Base-by-base conservation (phyloP, 2,329 filamentous ascomycete genomes). In the Rutstroemia sp. region DNA sequence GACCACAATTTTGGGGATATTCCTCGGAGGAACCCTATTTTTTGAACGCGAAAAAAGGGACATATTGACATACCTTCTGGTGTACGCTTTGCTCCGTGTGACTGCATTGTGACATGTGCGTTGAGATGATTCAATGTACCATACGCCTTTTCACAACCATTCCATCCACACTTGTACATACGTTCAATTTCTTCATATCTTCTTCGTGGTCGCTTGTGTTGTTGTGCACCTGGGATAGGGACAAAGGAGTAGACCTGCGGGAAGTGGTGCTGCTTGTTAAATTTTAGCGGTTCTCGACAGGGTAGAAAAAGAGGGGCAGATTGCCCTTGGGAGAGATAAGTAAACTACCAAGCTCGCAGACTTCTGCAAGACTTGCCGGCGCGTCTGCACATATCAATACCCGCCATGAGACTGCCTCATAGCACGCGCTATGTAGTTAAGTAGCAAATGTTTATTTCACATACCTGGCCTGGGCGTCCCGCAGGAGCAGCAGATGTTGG, bases 141-240 rank as follows among this genome's bases (percentile, higher is more conserved):
- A 65, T 99, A 99, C 2, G 94, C 94, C 75, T 99, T 99, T 73
- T 99, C 94, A 69, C 94, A 99, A 8, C 92, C 92, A 63, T 96
- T 92, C 89, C 91, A 97, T 25, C 92, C 94, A 69, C 94, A 99
- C 74, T 97, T 97, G 78, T 99, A 97, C 94, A 99, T 97, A 69
- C 94, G 86, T 76, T 99, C 94, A 66, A 99, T 99, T 71, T 99
- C 94, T 73, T 99, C 94, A 67, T 96, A 99, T 54, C 94, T 84
- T 67, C 94, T 81, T 62, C 94, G 83, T 12, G 94, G 94, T 57
- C 94, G 84, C 77, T 99, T 99, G 72, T 97, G 92, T 71, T 99
- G 94, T 70, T 96, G 92, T 12, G 92, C 90, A 61, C 94, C 94
- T 2, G 94, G 94, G 67, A 97, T 97, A 0, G 94, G 92, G 34